Evolutionary conservation across 441 rosid genomes (phyloP).

Genomic region (Erysimum cheiri): DNA sequence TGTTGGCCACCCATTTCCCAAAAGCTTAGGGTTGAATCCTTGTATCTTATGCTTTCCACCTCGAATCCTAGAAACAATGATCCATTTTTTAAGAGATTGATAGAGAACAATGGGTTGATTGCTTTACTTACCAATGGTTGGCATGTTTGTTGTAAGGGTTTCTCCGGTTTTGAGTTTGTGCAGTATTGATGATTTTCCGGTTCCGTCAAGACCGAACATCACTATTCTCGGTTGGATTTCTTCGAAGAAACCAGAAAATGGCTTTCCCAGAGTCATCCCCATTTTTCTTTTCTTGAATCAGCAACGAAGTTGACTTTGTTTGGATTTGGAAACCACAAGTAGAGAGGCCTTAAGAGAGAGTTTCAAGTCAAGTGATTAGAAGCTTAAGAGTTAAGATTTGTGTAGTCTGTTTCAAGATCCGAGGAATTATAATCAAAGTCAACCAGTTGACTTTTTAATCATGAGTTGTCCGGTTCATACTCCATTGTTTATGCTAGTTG

Average conservation of each 20-base stretch:
- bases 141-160: neutral
- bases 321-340: neutral
- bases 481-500: neutral
- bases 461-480: neutral
- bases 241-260: slow-evolving; percentile 24
- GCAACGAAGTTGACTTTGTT: neutral
- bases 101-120: neutral
- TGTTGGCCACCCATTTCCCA: slow-evolving; percentile 33
- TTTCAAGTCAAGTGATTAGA: slow-evolving; percentile 17
- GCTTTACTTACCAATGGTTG: slow-evolving; percentile 30
- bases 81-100: neutral
- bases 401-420: slow-evolving; percentile 18
- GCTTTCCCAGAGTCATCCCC: slow-evolving; percentile 36
- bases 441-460: slow-evolving; percentile 1
- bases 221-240: slow-evolving; percentile 26
- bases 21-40: slow-evolving; percentile 21
- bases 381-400: slow-evolving; percentile 6
- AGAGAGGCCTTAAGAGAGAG: slow-evolving; percentile 11
- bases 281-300: slow-evolving; percentile 19
- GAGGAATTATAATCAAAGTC: slow-evolving; percentile 1
- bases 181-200: slow-evolving; percentile 39
- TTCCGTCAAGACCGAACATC: slow-evolving; percentile 28
- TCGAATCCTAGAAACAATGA: slow-evolving; percentile 22
- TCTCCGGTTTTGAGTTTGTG: slow-evolving; percentile 44
- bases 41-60: slow-evolving; percentile 27